Conservation (phyloP, 345 rosid species). For the Bruguiera gymnorhiza region DNA sequence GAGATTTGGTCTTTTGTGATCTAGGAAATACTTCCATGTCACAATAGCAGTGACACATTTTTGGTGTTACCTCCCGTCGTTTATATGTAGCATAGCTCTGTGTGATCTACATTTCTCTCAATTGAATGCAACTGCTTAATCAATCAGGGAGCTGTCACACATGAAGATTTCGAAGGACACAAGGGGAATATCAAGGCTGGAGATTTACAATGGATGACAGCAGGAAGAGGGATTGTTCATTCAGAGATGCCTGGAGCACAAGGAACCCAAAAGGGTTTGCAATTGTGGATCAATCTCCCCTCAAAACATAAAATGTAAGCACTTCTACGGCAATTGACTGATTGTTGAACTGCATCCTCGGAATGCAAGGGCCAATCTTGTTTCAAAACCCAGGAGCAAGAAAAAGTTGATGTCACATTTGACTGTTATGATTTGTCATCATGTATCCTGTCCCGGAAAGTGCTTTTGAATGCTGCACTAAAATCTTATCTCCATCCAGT, state of each 20-base stretch:
- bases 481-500: neutral
- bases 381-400: neutral
- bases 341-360: neutral
- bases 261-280: slow-evolving; percentile 78
- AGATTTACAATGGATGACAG: slow-evolving; percentile 97
- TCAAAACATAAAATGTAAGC: slow-evolving; percentile 73
- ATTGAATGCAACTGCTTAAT: neutral
- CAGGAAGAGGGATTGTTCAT: slow-evolving; percentile 93
- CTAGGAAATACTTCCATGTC: no score
- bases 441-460: slow-evolving; percentile 6
- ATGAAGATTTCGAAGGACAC: slow-evolving; percentile 90
- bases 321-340: neutral
- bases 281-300: slow-evolving; percentile 89
- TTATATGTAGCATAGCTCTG: no score
- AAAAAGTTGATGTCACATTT: neutral
- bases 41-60: no score
- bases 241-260: slow-evolving; percentile 87
- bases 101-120: neutral
- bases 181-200: slow-evolving; percentile 74
- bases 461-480: slow-evolving; percentile 19
- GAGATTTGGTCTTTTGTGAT: no score
- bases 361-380: neutral
- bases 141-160: slow-evolving; percentile 60
- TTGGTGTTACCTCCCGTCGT: no score
- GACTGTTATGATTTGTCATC: slow-evolving; percentile 15